A percentile compares a stretch with the other conserved stretches of the same genome.
Evolutionary conservation across 1,284 basidiomycete species (phyloP).

Genomic region (Takashimella tepidaria): DNA sequence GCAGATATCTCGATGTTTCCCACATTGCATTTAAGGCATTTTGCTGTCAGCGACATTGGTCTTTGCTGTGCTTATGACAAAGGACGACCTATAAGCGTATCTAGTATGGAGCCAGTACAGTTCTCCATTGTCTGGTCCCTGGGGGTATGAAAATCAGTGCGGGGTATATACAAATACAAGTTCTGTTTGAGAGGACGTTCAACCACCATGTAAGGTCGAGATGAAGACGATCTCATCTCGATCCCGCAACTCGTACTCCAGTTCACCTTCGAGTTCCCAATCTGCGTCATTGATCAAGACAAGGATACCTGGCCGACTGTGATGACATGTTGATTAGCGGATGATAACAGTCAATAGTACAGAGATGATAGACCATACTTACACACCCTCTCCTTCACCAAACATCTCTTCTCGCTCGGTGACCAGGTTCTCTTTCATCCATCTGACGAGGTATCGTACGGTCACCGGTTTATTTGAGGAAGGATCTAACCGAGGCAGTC

Average conservation of each 20-base stretch:
- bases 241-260: constrained; percentile 72
- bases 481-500: constrained; percentile 53
- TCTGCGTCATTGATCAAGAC: constrained; percentile 95
- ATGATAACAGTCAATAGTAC: neutral
- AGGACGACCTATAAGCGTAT: too few species aligned
- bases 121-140: too few species aligned
- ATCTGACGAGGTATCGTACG: constrained; percentile 69
- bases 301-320: constrained; percentile 88
- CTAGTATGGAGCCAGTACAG: too few species aligned
- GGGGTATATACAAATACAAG: too few species aligned
- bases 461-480: constrained; percentile 54
- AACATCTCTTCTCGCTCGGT: constrained; percentile 86
- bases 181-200: constrained; percentile 7
- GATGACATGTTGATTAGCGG: too few species aligned
- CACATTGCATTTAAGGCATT: too few species aligned
- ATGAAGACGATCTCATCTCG: constrained; percentile 93
- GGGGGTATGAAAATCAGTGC: too few species aligned
- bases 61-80: too few species aligned
- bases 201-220: constrained; percentile 90
- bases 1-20: too few species aligned
- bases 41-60: too few species aligned
- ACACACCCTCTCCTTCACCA: constrained; percentile 83
- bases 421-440: constrained; percentile 72
- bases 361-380: constrained; percentile 47
- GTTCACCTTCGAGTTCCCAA: constrained; percentile 96